A percentile compares a stretch with the other conserved stretches of the same genome.
Evolutionary conservation across 1,139 yeast genomes (phyloP).

Genomic region (Debaryomyces nepalensis): DNA sequence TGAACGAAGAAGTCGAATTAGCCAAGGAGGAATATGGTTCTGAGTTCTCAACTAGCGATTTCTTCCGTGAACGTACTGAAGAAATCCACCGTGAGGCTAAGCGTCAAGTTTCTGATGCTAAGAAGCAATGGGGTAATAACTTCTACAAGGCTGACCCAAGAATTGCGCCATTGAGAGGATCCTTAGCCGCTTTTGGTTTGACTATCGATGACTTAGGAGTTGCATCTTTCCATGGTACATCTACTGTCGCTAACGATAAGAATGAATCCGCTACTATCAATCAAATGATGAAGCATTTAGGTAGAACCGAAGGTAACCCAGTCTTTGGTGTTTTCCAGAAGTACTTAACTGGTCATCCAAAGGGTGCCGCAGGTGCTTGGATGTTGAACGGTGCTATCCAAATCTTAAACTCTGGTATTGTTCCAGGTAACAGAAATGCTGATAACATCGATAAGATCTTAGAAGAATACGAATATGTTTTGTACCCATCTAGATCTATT

Average conservation of each 20-base stretch:
- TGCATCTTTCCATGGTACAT: constrained; percentile 99
- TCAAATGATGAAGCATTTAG: constrained; percentile 91
- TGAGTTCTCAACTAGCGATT: constrained; percentile 54
- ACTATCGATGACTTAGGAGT: constrained; percentile 94
- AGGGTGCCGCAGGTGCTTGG: constrained; percentile 99
- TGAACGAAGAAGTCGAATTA: constrained; percentile 53
- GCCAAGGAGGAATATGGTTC: constrained; percentile 72
- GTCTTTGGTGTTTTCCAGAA: constrained; percentile 98
- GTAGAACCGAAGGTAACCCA: constrained; percentile 97
- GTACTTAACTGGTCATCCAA: constrained; percentile 98
- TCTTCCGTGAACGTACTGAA: constrained; percentile 81
- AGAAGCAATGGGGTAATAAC: constrained; percentile 93
- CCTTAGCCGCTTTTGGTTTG: constrained; percentile 90
- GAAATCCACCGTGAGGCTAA: constrained; percentile 85
- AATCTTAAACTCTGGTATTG: constrained; percentile 87
- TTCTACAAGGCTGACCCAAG: constrained; percentile 91
- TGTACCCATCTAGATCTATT: constrained; percentile 92
- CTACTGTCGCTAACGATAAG: constrained; percentile 97
- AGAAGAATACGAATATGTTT: constrained; percentile 83
- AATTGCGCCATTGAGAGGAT: constrained; percentile 96
- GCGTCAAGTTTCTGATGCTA: constrained; percentile 86
- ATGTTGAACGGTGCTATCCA: constrained; percentile 99
- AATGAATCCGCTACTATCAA: constrained; percentile 92
- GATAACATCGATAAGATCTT: constrained; percentile 88
- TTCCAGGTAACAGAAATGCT: constrained; percentile 99